Base-by-base conservation (phyloP, 2,329 filamentous ascomycete species). In the Alternaria arbusti region DNA sequence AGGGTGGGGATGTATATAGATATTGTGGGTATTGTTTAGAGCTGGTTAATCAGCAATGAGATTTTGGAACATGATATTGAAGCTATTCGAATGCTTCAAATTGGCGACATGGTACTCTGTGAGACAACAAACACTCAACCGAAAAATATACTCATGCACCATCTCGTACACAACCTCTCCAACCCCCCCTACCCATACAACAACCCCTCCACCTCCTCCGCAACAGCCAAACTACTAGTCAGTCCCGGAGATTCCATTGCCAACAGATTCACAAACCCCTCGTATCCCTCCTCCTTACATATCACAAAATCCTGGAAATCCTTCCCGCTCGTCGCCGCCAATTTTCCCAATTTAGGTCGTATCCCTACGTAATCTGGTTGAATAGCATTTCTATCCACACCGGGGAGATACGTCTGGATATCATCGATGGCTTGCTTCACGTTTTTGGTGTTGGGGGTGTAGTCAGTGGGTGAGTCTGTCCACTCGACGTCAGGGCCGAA, bases 401-500 rank as follows among this genome's bases (percentile, higher is more conserved):
- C 85, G 0, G 96, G 96, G 4, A 99, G 83, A 76, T 97, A 99
- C 8, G 85, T 85, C 70, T 86, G 83, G 61, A 99, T 97, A 74
- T 93, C 92, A 11, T 83, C 83, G 0, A 97, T 79, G 0, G 94
- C 94, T 43, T 87, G 84, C 2, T 82, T 78, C 59, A 97, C 82
- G 12, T 91, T 85, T 22, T 83, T 83, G 1, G 84, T 81, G 68
- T 88, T 93, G 15, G 91, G 90, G 2, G 84, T 83, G n/a, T 97
- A 84, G 73, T 97, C 89, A 9, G 82, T 80, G 0, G 93, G 88
- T 1, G 85, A 82, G 52, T 90, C 87, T 0, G 97, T 90, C 96
- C 96, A 98, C 79, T 98, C 93, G 13, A 97, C 91, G 76, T 99
- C 96, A 0, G 96, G 96, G 0, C 96, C 96, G 79, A 99, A 99